Conservation (phyloP, 495 filamentous ascomycete genomes). For the Neurospora tetrasperma region DNA sequence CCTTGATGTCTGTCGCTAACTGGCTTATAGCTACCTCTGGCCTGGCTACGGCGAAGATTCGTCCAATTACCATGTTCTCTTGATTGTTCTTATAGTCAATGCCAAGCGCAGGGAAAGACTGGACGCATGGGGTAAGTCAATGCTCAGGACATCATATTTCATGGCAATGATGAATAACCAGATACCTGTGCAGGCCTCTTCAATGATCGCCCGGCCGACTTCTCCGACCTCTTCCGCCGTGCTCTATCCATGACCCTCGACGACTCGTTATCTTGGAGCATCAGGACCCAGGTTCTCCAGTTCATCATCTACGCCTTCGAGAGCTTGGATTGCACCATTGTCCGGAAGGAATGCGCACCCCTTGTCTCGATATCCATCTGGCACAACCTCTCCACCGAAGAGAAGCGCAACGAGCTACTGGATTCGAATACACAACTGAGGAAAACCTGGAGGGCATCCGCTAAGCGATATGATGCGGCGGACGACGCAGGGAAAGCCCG, state of each 20-base stretch:
- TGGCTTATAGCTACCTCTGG: slow-evolving; percentile 67
- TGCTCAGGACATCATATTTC: slow-evolving; percentile 29
- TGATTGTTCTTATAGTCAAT: slow-evolving; percentile 76
- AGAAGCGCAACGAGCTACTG: slow-evolving; percentile 55
- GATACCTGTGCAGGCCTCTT: slow-evolving; percentile 49
- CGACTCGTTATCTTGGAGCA: slow-evolving; percentile 52
- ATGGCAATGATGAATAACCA: slow-evolving; percentile 32
- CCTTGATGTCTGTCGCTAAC: slow-evolving; percentile 12
- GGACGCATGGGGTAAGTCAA: slow-evolving; percentile 57
- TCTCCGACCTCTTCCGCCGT: slow-evolving; percentile 84
- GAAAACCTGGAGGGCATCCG: slow-evolving; percentile 85
- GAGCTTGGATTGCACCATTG: slow-evolving; percentile 78
- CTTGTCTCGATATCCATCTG: slow-evolving; percentile 91
- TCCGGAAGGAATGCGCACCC: slow-evolving; percentile 92
- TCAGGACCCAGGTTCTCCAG: slow-evolving; percentile 69
- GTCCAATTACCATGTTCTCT: slow-evolving; percentile 80
- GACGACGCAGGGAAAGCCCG: slow-evolving; percentile 70
- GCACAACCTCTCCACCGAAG: slow-evolving; percentile 74
- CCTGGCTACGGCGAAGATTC: slow-evolving; percentile 82
- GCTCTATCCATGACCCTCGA: slow-evolving; percentile 85
- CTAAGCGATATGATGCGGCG: slow-evolving; percentile 77
- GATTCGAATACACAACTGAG: slow-evolving; percentile 57
- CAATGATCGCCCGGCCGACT: slow-evolving; percentile 64
- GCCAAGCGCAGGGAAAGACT: slow-evolving; percentile 81
- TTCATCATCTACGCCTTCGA: slow-evolving; percentile 90